Base-by-base conservation (phyloP, 2,329 filamentous ascomycete genomes). In the Cordyceps javanica region DNA sequence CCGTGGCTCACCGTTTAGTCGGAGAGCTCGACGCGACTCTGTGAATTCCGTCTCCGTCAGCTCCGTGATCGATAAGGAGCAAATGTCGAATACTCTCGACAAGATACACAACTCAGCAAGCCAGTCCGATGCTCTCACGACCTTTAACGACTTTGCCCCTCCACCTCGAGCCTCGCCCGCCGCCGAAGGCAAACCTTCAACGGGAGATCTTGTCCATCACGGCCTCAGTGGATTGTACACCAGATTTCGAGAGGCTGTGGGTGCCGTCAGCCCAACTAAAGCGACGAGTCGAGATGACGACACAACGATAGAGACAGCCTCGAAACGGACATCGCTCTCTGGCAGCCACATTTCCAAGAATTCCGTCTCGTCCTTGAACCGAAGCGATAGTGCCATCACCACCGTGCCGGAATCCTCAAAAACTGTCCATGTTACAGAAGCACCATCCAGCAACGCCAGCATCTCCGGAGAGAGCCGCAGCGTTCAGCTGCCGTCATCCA, bases 61-160 rank as follows among this genome's bases (percentile, higher is more conserved):
- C 36, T 72, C 72, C 34, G 65, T 66, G 32, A 61, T 71, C 60
- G 88, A 92, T 69, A 88, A 84, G 68, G 88, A 91, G 61, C 86
- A 89, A 58, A 79, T 93, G 38, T 85, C 89, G 34, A 83, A 90
- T 61, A 83, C 88, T 19, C 83, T 97, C 60, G 89, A 96, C 72
- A 87, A 90, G 65, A 96, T 97, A 63, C 93, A 97, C 72, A 91
- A 80, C 52, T 86, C 89, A 6, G 91, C 92, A n/a, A 95, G 89
- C 67, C 89, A 90, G 69, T 89, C 89, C 34, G 88, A 89, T 61
- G 83, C 86, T 34, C 79, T 97, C 49, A 97, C 93, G 2, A 95
- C 91, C 9, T 97, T 97, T 73, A 95, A 95, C 73, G 92, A 97
- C 68, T 92, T 96, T 66, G 89, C 88, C 1, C 86, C 87, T 1